These are phyloP conservation scores for Hygrophoropsis aurantiaca DNA, from an alignment of 768 basidiomycete species.

Conservation along the genomic window DNA sequence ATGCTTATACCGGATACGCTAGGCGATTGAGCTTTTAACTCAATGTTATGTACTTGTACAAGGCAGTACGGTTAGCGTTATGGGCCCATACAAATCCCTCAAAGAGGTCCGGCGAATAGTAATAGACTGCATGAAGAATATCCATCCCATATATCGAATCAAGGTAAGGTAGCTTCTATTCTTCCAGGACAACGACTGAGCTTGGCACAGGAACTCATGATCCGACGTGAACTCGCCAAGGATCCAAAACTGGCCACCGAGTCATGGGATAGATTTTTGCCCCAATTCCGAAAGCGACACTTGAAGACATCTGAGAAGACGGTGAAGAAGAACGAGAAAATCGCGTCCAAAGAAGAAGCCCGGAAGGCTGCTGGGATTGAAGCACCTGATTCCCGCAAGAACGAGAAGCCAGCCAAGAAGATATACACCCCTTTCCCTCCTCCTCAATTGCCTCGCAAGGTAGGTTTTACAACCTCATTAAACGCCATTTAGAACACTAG, in stretches of 20 bases:
- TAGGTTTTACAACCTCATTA: slow-evolving; percentile 27
- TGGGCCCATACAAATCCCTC: slow-evolving; percentile 93
- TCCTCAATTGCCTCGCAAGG: slow-evolving; percentile 89
- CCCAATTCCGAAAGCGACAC: slow-evolving; percentile 91
- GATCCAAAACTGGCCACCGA: slow-evolving; percentile 94
- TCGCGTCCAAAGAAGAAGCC: slow-evolving; percentile 60
- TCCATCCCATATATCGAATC: slow-evolving; percentile 98
- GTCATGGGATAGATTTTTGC: slow-evolving; percentile 96
- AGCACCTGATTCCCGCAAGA: slow-evolving; percentile 29
- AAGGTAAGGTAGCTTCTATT: slow-evolving; percentile 53
- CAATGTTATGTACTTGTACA: slow-evolving; percentile 97
- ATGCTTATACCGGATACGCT: slow-evolving; percentile 7
- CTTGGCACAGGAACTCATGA: slow-evolving; percentile 85
- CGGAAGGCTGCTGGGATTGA: slow-evolving; percentile 67
- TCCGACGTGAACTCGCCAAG: slow-evolving; percentile 94
- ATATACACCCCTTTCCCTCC: slow-evolving; percentile 99
- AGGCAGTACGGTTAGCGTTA: slow-evolving; percentile 96
- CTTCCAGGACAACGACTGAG: not conserved
- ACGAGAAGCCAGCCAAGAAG: slow-evolving; percentile 73
- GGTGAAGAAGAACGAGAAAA: slow-evolving; percentile 77
- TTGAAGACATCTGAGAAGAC: slow-evolving; percentile 95
- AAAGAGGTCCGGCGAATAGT: slow-evolving; percentile 96
- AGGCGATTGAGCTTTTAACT: slow-evolving; percentile 97
- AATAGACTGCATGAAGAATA: slow-evolving; percentile 99
- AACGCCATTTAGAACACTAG: not conserved